Percentiles rank a stretch among this genome's conserved stretches.
phyloP scores from a whole-genome alignment of 2,329 filamentous ascomycete genomes.

The Pseudogymnoascus verrucosus region DNA sequence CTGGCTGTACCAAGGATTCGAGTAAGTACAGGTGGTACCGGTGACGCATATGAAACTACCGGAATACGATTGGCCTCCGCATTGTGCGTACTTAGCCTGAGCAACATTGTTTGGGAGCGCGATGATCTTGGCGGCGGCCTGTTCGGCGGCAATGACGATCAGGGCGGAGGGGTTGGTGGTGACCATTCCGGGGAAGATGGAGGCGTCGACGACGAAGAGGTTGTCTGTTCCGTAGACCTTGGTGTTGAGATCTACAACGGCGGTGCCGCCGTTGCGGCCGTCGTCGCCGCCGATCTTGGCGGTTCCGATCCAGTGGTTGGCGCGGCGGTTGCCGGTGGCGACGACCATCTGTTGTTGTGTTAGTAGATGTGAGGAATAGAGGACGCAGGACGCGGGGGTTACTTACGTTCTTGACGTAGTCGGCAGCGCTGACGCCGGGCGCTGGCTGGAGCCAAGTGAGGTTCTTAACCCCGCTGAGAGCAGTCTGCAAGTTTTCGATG shows the following conservation, averaged over 20 bases:
- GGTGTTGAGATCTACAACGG: slow-evolving; percentile 55
- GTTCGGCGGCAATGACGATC: slow-evolving; percentile 57
- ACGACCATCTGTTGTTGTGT: slow-evolving; percentile 14
- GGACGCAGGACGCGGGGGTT: slow-evolving; percentile 5
- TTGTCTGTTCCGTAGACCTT: slow-evolving; percentile 62
- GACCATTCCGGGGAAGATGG: slow-evolving; percentile 61
- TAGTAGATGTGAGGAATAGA: neutral
- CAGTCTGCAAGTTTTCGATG: slow-evolving; percentile 50
- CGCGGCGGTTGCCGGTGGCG: slow-evolving; percentile 31
- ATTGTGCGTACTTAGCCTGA: slow-evolving; percentile 1
- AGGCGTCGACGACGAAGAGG: slow-evolving; percentile 59
- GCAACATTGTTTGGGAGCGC: slow-evolving; percentile 24
- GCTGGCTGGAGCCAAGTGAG: slow-evolving; percentile 50
- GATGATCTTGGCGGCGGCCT: slow-evolving; percentile 45
- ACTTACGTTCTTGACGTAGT: slow-evolving; percentile 46
- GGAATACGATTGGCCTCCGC: neutral
- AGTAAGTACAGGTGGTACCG: neutral
- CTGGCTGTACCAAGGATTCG: slow-evolving; percentile 9
- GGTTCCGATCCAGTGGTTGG: slow-evolving; percentile 48
- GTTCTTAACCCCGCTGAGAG: slow-evolving; percentile 44
- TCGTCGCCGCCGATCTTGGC: slow-evolving; percentile 53
- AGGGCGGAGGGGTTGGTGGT: slow-evolving; percentile 60
- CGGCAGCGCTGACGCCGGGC: slow-evolving; percentile 42
- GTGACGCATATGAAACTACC: neutral
- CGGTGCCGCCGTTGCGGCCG: slow-evolving; percentile 42